A percentile compares a stretch with the other conserved stretches of the same genome.
Evolutionary conservation across 2,329 filamentous ascomycete species (phyloP).

Genomic region (Westerdykella ornata): DNA sequence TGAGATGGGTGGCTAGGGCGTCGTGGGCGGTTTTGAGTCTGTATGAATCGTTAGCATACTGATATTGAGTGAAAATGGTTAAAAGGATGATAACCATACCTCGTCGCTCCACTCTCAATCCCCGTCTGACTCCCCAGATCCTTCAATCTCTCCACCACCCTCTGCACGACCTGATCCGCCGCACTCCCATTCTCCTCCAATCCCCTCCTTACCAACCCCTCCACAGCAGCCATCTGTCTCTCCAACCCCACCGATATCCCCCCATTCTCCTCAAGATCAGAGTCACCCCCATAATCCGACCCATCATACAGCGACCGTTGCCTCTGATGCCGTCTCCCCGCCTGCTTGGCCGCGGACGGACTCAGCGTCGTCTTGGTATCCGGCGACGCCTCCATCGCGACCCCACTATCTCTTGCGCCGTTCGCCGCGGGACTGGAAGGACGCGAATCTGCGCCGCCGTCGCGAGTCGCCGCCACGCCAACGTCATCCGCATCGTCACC

Average conservation of each 20-base stretch:
- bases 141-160: slow-evolving; percentile 62
- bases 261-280: slow-evolving; percentile 59
- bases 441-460: slow-evolving; percentile 23
- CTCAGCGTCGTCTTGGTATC: slow-evolving; percentile 33
- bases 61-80: background rate
- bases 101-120: slow-evolving; percentile 64
- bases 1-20: slow-evolving; percentile 65
- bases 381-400: slow-evolving; percentile 38
- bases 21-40: slow-evolving; percentile 71
- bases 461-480: slow-evolving; percentile 31
- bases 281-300: slow-evolving; percentile 67
- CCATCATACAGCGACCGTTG: slow-evolving; percentile 57
- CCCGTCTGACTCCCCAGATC: slow-evolving; percentile 67
- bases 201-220: slow-evolving; percentile 57
- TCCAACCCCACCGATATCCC: slow-evolving; percentile 62
- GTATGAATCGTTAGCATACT: slow-evolving; percentile 11
- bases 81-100: slow-evolving; percentile 43
- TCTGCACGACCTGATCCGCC: slow-evolving; percentile 59
- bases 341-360: slow-evolving; percentile 29
- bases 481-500: slow-evolving; percentile 30
- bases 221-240: slow-evolving; percentile 64
- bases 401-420: slow-evolving; percentile 41
- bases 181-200: slow-evolving; percentile 60
- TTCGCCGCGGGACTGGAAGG: slow-evolving; percentile 16
- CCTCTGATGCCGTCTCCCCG: slow-evolving; percentile 35